Conservation (phyloP, 2,329 filamentous ascomycete species). For the Aspergillus floridensis region DNA sequence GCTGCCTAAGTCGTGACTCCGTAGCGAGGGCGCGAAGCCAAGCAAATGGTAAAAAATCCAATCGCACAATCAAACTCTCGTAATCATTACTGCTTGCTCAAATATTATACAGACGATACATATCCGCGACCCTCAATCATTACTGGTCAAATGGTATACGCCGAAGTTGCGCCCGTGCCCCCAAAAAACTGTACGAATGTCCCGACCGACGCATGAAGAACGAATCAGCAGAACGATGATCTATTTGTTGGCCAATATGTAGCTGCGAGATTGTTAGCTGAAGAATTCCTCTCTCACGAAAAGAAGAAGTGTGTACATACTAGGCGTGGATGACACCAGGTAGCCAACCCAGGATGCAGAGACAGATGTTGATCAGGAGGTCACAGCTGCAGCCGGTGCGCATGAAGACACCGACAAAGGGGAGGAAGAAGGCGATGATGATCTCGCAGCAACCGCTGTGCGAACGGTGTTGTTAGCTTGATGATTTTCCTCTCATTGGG, state of each 20-base stretch:
- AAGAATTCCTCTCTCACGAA: background rate
- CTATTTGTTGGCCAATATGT: conserved; percentile 7
- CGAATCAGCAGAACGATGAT: background rate
- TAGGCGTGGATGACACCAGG: conserved; percentile 7
- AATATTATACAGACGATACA: background rate
- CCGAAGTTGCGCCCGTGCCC: background rate
- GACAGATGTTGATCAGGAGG: conserved; percentile 7
- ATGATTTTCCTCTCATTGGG: fast-evolving
- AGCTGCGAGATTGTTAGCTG: background rate
- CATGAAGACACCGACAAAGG: conserved; percentile 7
- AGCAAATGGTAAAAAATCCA: background rate
- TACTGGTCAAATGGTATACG: background rate
- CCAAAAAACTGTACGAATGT: background rate
- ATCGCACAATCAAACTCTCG: background rate
- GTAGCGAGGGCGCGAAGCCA: background rate
- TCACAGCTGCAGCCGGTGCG: conserved; percentile 5
- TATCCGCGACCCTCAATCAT: background rate
- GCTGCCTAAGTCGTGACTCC: background rate
- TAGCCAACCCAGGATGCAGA: conserved; percentile 4
- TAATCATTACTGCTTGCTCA: background rate
- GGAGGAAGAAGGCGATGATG: conserved; percentile 7
- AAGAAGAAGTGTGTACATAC: background rate
- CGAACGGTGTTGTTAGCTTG: background rate
- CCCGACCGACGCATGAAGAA: background rate
- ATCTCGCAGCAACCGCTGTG: conserved; percentile 3